These are phyloP conservation scores for Alternaria sp. DNA, from an alignment of 2,329 filamentous ascomycete genomes.

Conservation along the genomic window DNA sequence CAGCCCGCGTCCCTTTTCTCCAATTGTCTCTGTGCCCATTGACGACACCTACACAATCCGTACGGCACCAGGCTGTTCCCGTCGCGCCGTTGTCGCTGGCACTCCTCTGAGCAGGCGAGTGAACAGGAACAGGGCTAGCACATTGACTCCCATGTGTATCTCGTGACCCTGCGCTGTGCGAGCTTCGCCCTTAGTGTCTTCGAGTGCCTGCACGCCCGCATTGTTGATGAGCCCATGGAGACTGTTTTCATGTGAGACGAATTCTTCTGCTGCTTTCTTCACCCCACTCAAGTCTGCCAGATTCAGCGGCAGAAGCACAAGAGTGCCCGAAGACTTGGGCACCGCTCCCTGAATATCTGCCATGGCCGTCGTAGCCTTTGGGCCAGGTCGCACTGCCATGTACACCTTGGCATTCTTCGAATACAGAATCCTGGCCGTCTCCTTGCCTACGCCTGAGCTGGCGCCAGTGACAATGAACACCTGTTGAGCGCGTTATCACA, in stretches of 20 bases:
- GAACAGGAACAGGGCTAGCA: constrained; percentile 51
- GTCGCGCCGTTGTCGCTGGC: not conserved
- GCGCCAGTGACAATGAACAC: constrained; percentile 62
- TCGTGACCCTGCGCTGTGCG: constrained; percentile 29
- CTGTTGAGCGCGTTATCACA: constrained; percentile 1
- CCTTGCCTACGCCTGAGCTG: constrained; percentile 58
- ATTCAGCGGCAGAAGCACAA: not conserved
- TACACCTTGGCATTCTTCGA: constrained; percentile 62
- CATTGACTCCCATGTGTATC: constrained; percentile 51
- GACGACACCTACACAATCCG: constrained; percentile 47
- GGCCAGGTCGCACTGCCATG: constrained; percentile 57
- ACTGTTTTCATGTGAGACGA: constrained; percentile 48
- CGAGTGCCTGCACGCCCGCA: constrained; percentile 36
- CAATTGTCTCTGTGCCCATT: not conserved
- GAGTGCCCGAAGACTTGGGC: not conserved
- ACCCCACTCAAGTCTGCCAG: not conserved
- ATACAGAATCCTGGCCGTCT: constrained; percentile 63
- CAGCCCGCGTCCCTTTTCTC: not conserved
- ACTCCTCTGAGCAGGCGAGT: constrained; percentile 48
- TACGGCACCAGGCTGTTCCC: constrained; percentile 31
- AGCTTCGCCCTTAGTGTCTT: constrained; percentile 26
- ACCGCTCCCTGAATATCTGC: not conserved
- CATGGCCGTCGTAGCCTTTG: not conserved
- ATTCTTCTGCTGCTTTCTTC: constrained; percentile 42
- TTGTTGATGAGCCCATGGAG: constrained; percentile 54